A percentile compares a stretch with the other conserved stretches of the same genome.
phyloP scores from a whole-genome alignment of 345 rosid species.

The Acer campestre region DNA sequence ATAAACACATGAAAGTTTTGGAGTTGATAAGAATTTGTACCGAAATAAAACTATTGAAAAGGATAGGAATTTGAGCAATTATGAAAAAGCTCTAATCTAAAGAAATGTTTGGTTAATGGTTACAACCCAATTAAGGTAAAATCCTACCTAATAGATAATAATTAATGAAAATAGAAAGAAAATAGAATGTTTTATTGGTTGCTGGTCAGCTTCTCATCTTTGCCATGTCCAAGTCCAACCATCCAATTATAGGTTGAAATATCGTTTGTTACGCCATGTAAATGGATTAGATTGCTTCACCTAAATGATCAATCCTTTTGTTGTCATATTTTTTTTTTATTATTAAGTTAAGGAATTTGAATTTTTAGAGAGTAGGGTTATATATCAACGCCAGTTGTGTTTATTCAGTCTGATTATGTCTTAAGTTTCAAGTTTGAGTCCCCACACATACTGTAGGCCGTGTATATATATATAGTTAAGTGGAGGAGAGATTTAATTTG shows the following conservation, averaged over 20 bases:
- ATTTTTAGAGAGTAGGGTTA: too few species aligned
- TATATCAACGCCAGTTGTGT: too few species aligned
- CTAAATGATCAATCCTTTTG: not conserved
- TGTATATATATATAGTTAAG: too few species aligned
- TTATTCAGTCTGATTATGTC: too few species aligned
- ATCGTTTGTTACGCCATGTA: conserved; percentile 12
- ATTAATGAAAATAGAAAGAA: conserved; percentile 1
- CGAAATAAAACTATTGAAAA: not conserved
- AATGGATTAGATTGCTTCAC: not conserved
- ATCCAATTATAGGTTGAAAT: not conserved
- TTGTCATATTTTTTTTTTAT: too few species aligned
- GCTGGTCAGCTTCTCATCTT: conserved; percentile 30
- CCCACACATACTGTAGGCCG: too few species aligned
- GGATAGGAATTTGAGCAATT: not conserved
- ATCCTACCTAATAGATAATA: conserved; percentile 10
- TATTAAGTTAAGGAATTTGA: too few species aligned
- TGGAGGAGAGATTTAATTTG: too few species aligned
- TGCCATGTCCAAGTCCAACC: not conserved
- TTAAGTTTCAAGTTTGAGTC: too few species aligned
- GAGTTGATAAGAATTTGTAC: not conserved
- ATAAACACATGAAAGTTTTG: too few species aligned
- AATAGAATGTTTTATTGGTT: conserved; percentile 21
- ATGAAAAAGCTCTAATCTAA: not conserved
- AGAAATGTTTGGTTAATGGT: not conserved
- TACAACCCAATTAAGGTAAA: conserved; percentile 9